Conservation (phyloP, 106 monocot genomes). For the Dendrobium huoshanense region DNA sequence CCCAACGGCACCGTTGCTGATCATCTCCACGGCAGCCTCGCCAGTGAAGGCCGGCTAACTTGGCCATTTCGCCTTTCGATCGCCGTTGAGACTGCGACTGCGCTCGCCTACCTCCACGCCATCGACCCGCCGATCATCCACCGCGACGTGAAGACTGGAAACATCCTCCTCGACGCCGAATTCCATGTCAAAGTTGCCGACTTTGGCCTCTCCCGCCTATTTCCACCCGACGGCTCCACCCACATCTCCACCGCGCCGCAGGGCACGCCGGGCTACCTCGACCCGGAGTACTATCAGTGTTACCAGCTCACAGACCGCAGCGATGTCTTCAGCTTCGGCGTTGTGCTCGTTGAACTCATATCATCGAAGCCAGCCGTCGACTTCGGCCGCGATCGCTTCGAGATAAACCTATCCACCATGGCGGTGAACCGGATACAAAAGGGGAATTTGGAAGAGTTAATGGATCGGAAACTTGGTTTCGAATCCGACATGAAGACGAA, state of each 20-base stretch:
- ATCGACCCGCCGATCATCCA: slow-evolving; percentile 44
- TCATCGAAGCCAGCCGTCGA: slow-evolving; percentile 51
- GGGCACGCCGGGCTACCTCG: slow-evolving; percentile 54
- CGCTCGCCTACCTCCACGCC: slow-evolving; percentile 43
- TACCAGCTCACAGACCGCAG: slow-evolving; percentile 51
- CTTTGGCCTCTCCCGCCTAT: slow-evolving; percentile 43
- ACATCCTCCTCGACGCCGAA: slow-evolving; percentile 35
- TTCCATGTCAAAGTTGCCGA: slow-evolving; percentile 45
- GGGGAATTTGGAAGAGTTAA: slow-evolving; percentile 20
- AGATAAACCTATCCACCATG: slow-evolving; percentile 42
- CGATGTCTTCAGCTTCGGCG: slow-evolving; percentile 36
- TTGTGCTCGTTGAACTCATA: slow-evolving; percentile 36
- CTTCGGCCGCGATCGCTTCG: slow-evolving; percentile 17
- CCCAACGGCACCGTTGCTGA: slow-evolving; percentile 18
- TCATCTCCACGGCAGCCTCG: slow-evolving; percentile 22
- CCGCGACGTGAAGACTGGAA: slow-evolving; percentile 50
- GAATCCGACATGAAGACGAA: slow-evolving; percentile 17
- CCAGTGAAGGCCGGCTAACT: slow-evolving; percentile 4
- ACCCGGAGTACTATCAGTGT: slow-evolving; percentile 48
- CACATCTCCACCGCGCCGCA: slow-evolving; percentile 43
- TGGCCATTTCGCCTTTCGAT: slow-evolving; percentile 35
- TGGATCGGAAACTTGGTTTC: slow-evolving; percentile 31
- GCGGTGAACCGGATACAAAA: slow-evolving; percentile 32
- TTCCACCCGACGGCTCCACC: slow-evolving; percentile 19
- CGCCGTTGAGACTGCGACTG: slow-evolving; percentile 33